Percentiles rank a stretch among this genome's conserved stretches.
phyloP scores from a whole-genome alignment of 306 rosid genomes.

The Astragalus membranaceus region DNA sequence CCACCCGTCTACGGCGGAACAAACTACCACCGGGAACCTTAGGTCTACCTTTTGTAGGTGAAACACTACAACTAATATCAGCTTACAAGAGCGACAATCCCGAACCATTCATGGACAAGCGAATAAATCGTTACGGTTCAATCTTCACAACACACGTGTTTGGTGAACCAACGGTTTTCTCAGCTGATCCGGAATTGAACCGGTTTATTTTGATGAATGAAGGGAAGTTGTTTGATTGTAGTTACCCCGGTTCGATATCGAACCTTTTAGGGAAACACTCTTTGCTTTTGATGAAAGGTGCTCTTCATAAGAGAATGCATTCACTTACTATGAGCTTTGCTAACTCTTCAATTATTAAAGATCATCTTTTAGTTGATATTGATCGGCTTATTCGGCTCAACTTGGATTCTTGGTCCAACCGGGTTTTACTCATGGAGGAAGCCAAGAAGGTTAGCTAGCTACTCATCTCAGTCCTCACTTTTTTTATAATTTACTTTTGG shows the following conservation, averaged over 20 bases:
- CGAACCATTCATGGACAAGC: conserved; percentile 82
- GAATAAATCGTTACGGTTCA: conserved; percentile 70
- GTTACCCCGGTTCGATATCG: conserved; percentile 89
- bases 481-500: too few relatives aligned
- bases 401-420: conserved; percentile 72
- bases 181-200: conserved; percentile 82
- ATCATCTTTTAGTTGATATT: conserved; percentile 64
- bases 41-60: conserved; percentile 75
- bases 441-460: conserved; percentile 87
- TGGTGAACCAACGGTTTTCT: conserved; percentile 92
- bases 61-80: conserved; percentile 72
- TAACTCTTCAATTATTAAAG: conserved; percentile 57
- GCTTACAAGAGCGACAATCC: conserved; percentile 95
- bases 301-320: conserved; percentile 82
- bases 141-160: conserved; percentile 87
- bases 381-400: conserved; percentile 88
- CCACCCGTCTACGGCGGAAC: conserved; percentile 33
- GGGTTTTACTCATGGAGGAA: conserved; percentile 87
- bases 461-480: not conserved
- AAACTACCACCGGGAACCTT: conserved; percentile 71
- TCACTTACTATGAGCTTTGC: conserved; percentile 91
- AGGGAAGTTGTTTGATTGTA: conserved; percentile 84
- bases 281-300: conserved; percentile 73
- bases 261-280: conserved; percentile 86
- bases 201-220: conserved; percentile 80